A percentile compares a stretch with the other conserved stretches of the same genome.
phyloP scores from a whole-genome alignment of 306 rosid genomes.

The Myrica gale region DNA sequence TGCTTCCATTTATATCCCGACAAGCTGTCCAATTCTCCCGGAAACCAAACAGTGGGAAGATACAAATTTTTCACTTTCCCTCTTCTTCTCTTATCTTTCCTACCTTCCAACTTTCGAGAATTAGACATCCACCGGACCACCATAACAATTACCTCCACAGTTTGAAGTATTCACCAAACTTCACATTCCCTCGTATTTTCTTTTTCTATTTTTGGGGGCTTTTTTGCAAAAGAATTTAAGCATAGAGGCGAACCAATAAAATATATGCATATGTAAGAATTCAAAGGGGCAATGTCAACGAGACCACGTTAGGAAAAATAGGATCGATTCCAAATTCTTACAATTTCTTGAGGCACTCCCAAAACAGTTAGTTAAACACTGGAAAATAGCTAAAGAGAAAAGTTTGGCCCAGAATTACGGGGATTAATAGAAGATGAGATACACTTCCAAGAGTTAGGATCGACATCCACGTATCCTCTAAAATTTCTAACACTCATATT shows the following conservation, averaged over 20 bases:
- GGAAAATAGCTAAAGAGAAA: constrained; percentile 24
- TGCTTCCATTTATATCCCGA: background rate
- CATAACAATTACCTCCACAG: too few species aligned
- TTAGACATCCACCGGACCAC: too few species aligned
- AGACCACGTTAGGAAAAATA: constrained; percentile 38
- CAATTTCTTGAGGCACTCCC: constrained; percentile 39
- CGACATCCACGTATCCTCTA: background rate
- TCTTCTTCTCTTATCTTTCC: too few species aligned
- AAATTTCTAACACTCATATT: background rate
- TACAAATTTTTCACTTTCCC: too few species aligned
- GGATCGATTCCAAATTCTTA: constrained; percentile 50
- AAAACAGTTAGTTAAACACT: constrained; percentile 29
- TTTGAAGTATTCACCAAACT: constrained; percentile 1
- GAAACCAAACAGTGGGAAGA: constrained; percentile 45
- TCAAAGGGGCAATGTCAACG: background rate
- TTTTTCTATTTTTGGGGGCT: too few species aligned
- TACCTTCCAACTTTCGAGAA: too few species aligned
- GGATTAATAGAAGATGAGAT: constrained; percentile 13
- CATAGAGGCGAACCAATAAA: too few species aligned
- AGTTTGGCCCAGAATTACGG: constrained; percentile 12
- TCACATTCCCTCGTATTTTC: constrained; percentile 51
- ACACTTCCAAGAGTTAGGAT: constrained; percentile 47
- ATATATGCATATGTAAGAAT: background rate
- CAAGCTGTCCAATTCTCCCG: background rate
- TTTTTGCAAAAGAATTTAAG: too few species aligned